phyloP scores from a whole-genome alignment of 2,329 filamentous ascomycete genomes.

The Clonostachys rosea region DNA sequence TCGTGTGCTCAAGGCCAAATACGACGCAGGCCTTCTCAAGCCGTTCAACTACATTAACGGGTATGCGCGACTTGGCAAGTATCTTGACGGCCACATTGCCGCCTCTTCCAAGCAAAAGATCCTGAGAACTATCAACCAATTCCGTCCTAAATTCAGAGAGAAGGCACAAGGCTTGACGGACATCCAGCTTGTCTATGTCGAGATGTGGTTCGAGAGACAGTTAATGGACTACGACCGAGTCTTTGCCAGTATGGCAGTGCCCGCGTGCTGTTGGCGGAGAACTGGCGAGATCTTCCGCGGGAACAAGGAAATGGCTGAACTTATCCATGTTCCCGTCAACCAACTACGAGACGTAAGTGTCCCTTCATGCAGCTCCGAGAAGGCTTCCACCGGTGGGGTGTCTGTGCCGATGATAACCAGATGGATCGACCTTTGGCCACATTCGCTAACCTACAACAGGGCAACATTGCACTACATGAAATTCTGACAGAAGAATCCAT shows the following conservation, averaged over 20 bases:
- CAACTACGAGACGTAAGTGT: slow-evolving; percentile 78
- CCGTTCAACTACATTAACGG: slow-evolving; percentile 99
- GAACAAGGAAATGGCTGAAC: slow-evolving; percentile 96
- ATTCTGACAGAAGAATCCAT: slow-evolving; percentile 93
- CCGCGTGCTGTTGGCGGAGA: slow-evolving; percentile 93
- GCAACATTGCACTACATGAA: slow-evolving; percentile 91
- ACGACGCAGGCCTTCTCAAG: slow-evolving; percentile 88
- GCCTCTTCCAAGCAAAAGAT: slow-evolving; percentile 85
- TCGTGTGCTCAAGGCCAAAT: slow-evolving; percentile 89
- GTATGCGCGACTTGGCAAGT: slow-evolving; percentile 82
- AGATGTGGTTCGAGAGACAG: slow-evolving; percentile 98
- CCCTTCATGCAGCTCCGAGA: background rate
- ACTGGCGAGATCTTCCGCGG: slow-evolving; percentile 97
- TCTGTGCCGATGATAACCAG: background rate
- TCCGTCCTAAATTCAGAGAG: slow-evolving; percentile 92
- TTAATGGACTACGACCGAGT: slow-evolving; percentile 98
- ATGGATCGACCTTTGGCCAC: background rate
- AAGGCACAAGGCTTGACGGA: slow-evolving; percentile 90
- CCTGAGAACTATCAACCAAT: slow-evolving; percentile 83
- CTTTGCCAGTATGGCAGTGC: slow-evolving; percentile 98
- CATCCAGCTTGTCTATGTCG: slow-evolving; percentile 88
- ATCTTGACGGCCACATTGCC: slow-evolving; percentile 86
- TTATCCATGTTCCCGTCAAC: slow-evolving; percentile 91
- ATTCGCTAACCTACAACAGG: slow-evolving; percentile 46
- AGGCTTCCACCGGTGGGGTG: slow-evolving; percentile 3